These are phyloP conservation scores for Fusarium setosum DNA, from an alignment of 2,329 filamentous ascomycete species.

Conservation along the genomic window DNA sequence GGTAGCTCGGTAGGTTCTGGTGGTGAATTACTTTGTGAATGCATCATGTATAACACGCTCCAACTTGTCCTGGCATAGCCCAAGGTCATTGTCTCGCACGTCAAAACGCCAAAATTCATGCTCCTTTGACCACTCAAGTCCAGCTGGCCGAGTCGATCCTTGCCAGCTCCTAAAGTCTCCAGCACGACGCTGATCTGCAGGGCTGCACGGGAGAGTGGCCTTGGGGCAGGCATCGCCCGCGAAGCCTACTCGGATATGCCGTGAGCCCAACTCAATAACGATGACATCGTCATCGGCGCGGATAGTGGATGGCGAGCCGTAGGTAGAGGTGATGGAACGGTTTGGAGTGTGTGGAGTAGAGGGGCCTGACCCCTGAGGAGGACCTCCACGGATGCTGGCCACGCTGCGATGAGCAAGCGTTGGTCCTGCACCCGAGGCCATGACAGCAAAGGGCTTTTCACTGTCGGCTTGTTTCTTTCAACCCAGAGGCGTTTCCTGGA, in stretches of 20 bases:
- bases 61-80: conserved; percentile 85
- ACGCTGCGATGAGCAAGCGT: conserved; percentile 68
- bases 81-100: conserved; percentile 77
- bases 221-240: conserved; percentile 86
- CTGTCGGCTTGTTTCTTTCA: neutral
- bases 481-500: conserved; percentile 3
- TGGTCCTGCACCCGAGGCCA: conserved; percentile 57
- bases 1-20: neutral
- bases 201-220: conserved; percentile 75
- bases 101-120: conserved; percentile 85
- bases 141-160: conserved; percentile 58
- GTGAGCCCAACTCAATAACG: conserved; percentile 84
- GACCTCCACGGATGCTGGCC: conserved; percentile 64
- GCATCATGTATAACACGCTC: conserved; percentile 85
- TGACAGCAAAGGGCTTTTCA: conserved; percentile 36
- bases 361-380: conserved; percentile 48
- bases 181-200: conserved; percentile 78
- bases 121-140: conserved; percentile 69
- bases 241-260: conserved; percentile 85
- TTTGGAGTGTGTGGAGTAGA: conserved; percentile 72
- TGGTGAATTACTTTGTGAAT: conserved; percentile 75
- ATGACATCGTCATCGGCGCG: conserved; percentile 85
- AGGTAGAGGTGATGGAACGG: conserved; percentile 63
- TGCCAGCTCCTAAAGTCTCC: conserved; percentile 85
- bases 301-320: conserved; percentile 70